Evolutionary conservation across 31 red algal genomes (phyloP).

Genomic region (Endocladia muricata): DNA sequence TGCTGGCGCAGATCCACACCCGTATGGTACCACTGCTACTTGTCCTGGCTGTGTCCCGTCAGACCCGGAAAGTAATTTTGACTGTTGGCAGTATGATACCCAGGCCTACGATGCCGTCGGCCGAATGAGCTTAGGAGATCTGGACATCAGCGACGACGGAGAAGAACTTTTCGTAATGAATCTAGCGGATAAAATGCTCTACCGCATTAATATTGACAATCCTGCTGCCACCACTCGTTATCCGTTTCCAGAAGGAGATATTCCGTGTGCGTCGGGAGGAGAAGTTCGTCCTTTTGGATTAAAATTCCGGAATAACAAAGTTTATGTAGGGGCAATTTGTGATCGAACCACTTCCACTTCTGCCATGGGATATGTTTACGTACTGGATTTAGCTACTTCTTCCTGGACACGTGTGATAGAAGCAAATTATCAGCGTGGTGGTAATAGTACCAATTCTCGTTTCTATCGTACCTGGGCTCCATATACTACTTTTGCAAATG

Average conservation of each 20-base stretch:
- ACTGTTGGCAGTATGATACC: conserved; percentile 10
- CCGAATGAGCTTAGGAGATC: conserved; percentile 5
- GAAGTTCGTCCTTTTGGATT: conserved; percentile 8
- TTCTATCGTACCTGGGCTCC: too few species aligned
- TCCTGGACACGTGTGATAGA: too few species aligned
- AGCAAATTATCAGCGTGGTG: too few species aligned
- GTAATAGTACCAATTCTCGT: too few species aligned
- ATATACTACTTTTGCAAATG: too few species aligned
- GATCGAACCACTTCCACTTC: too few species aligned
- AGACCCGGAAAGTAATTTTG: background rate
- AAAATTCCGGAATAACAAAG: background rate
- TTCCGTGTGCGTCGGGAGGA: conserved; percentile 3
- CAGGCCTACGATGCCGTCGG: background rate
- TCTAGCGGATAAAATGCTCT: conserved; percentile 16
- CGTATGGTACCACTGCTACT: conserved; percentile 4
- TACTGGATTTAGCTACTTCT: too few species aligned
- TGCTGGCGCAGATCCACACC: conserved; percentile 1
- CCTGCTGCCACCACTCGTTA: conserved; percentile 2
- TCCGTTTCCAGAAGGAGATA: conserved; percentile 21
- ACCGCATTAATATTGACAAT: conserved; percentile 14
- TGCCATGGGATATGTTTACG: too few species aligned
- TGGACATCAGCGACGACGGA: conserved; percentile 1
- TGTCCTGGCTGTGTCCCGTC: conserved; percentile 1
- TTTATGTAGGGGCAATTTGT: too few species aligned
- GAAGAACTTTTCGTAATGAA: conserved; percentile 14